Evolutionary conservation across 805 yeast species (phyloP).

Genomic region (Wickerhamomyces pijperi): DNA sequence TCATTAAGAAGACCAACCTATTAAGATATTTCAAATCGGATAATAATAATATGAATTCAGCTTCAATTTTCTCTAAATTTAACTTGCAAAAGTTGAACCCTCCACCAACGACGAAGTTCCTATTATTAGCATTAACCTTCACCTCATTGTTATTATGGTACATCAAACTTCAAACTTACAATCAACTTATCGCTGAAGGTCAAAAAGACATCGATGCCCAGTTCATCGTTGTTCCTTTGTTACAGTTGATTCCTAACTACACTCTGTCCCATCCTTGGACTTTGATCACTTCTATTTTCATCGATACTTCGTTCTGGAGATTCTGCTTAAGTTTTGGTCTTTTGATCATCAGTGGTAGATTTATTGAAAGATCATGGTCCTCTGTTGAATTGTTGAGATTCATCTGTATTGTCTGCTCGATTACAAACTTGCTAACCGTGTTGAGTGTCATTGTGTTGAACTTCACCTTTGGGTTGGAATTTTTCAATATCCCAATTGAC

Average conservation of each 20-base stretch:
- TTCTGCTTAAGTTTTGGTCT: conserved; percentile 36
- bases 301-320: conserved; percentile 41
- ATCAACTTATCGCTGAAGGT: conserved; percentile 11
- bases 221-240: conserved; percentile 38
- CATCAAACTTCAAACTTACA: conserved; percentile 28
- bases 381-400: conserved; percentile 39
- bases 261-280: conserved; percentile 56
- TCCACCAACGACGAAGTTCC: conserved; percentile 38
- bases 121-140: conserved; percentile 26
- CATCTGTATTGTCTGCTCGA: conserved; percentile 32
- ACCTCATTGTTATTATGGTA: conserved; percentile 31
- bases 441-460: conserved; percentile 17
- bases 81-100: conserved; percentile 16
- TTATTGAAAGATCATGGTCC: conserved; percentile 60
- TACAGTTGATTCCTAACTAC: conserved; percentile 55
- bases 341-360: conserved; percentile 48
- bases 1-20: conserved; percentile 8
- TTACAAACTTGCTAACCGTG: conserved; percentile 37
- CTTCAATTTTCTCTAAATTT: conserved; percentile 10
- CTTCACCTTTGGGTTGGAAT: conserved; percentile 14
- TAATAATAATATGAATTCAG: too few relatives aligned
- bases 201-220: conserved; percentile 22
- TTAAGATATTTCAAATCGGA: too few relatives aligned
- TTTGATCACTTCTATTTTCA: conserved; percentile 48
- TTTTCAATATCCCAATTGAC: conserved; percentile 32